Percentiles rank a stretch among this genome's conserved stretches.
phyloP scores from a whole-genome alignment of 2,329 filamentous ascomycete genomes.

The Claviceps paspali region DNA sequence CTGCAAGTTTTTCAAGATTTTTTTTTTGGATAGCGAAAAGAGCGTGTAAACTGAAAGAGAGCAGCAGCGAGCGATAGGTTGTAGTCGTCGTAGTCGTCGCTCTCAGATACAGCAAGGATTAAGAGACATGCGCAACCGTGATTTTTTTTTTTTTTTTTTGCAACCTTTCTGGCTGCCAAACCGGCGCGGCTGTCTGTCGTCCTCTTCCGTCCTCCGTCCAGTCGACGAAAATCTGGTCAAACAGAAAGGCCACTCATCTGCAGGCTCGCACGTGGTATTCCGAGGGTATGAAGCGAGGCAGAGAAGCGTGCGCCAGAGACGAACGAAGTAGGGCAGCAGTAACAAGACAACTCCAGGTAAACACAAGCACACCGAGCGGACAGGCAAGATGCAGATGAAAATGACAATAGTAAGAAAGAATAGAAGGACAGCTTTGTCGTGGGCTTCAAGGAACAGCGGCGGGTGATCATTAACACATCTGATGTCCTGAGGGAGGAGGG shows the following conservation, averaged over 20 bases:
- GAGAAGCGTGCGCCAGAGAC: too few relatives aligned
- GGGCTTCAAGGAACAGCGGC: neutral
- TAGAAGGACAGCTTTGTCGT: neutral
- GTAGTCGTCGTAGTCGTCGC: neutral
- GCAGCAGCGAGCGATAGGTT: neutral
- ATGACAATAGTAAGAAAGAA: too few relatives aligned
- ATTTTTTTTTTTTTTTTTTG: neutral
- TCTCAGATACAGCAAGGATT: neutral
- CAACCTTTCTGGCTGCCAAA: neutral
- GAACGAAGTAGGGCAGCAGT: too few relatives aligned
- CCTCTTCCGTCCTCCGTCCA: constrained; percentile 3
- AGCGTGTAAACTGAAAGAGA: neutral
- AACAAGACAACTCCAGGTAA: too few relatives aligned
- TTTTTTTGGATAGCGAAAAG: neutral
- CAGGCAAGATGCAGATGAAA: neutral
- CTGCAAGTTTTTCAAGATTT: too few relatives aligned
- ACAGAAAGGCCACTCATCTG: constrained; percentile 4
- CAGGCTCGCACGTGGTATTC: neutral
- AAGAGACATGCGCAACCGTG: neutral
- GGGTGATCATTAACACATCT: neutral
- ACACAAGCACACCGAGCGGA: neutral
- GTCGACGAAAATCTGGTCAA: constrained; percentile 5
- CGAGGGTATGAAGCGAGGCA: neutral
- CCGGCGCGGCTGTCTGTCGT: neutral
- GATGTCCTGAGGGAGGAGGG: too few relatives aligned